Base-by-base conservation (phyloP, 768 basidiomycete genomes). In the Clavaria fumosa region DNA sequence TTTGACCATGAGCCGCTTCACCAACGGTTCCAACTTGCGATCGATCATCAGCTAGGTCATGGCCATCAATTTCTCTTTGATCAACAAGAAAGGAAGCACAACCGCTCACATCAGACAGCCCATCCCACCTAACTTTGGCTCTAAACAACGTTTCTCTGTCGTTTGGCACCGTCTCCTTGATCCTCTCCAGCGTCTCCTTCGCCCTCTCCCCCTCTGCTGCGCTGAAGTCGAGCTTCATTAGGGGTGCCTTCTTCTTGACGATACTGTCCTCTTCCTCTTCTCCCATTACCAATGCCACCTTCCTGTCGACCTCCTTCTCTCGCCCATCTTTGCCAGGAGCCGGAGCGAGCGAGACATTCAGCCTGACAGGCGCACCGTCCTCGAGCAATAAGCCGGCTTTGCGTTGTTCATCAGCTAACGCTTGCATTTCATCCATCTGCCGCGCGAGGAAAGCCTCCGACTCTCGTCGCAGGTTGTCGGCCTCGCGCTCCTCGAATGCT, bases 371-470 rank as follows among this genome's bases (percentile, higher is more conserved):
- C 12, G 83, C 84, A 20, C 85, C 86, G 45, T 95, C 91, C 44
- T 93, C 90, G 22, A 91, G 67, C 11, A 95, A 59, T 58, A 93
- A 67, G 21, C 90, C 90, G 5, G 84, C 85, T 50, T 85, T 83
- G 45, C 85, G 76, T 50, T 95, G 88, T 50, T 91, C 82, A 35
- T 84, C 83, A 9, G 83, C 84, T 20, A 93, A 62, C 2, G 84
- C 79, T 46, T 89, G 86, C 77, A 93, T 82, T 55, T 96, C 90
- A 45, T 85, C 85, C 85, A 93, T 89, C 51, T 95, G 90, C 38
- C 77, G 70, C 23, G 85, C 84, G 42, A 96, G 66, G 69, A 97
- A 95, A 44, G 76, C 81, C 56, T 96, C 93, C 1, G 88, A 89
- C 57, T 96, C 89, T 34, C 75, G 70, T 23, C 86, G 75, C 17